These are phyloP conservation scores for Penicillium ucsense DNA, from an alignment of 495 filamentous ascomycete genomes.

Conservation along the genomic window DNA sequence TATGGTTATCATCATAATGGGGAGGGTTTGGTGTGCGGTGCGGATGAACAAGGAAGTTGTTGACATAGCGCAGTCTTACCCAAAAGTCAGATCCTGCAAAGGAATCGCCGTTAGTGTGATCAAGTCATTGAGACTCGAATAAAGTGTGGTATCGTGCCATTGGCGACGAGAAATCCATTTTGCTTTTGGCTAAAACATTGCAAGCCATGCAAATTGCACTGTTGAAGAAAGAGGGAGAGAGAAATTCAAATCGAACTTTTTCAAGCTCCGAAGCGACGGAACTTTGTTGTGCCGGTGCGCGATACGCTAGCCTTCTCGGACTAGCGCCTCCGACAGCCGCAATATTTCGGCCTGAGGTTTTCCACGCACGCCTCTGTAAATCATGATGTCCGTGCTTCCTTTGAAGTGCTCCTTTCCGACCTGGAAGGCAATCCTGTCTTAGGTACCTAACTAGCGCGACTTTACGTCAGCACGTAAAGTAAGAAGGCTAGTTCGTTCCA, in stretches of 20 bases:
- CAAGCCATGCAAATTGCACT: conserved; percentile 10
- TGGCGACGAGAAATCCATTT: no score
- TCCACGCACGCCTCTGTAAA: no score
- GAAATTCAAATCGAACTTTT: conserved; percentile 15
- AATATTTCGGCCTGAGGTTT: no score
- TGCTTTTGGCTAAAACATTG: conserved; percentile 9
- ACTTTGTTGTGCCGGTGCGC: conserved; percentile 1
- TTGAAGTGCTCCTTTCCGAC: no score
- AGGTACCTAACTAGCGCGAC: no score
- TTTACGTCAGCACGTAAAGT: no score
- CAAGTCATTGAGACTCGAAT: neutral
- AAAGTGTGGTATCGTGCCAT: no score
- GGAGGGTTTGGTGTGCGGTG: conserved; percentile 7
- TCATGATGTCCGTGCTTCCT: no score
- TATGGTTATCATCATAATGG: conserved; percentile 60
- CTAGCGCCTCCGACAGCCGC: neutral
- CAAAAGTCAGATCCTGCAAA: neutral
- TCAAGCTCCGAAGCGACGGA: conserved; percentile 14
- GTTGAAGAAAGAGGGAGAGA: conserved; percentile 10
- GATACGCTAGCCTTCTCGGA: neutral
- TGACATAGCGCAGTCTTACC: conserved; percentile 8
- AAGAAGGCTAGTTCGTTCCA: no score
- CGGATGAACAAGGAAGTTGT: neutral
- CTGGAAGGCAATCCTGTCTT: no score
- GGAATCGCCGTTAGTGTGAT: neutral